Evolutionary conservation across 2,329 filamentous ascomycete species (phyloP).

Genomic region (Ceratocystis diversiconidia): DNA sequence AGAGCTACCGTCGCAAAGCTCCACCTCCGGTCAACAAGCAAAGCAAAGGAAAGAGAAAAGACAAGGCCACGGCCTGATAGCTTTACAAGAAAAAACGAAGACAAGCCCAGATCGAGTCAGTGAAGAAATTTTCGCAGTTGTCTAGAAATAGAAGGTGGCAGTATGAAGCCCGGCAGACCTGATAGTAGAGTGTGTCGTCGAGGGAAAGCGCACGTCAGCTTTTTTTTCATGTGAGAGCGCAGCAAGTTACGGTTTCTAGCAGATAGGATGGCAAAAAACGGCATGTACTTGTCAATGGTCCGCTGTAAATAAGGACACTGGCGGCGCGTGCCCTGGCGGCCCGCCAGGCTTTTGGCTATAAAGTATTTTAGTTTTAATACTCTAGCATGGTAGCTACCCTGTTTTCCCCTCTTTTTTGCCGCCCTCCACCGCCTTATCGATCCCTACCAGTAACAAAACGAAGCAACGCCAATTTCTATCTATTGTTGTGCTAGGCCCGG

Average conservation of each 20-base stretch:
- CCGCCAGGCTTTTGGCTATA: neutral
- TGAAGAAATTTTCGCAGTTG: neutral
- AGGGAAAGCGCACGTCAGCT: neutral
- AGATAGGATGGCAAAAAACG: neutral
- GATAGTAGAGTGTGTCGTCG: neutral
- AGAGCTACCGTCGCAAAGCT: neutral
- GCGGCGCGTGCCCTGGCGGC: neutral
- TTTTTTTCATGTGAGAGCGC: neutral
- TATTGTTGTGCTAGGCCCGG: no score
- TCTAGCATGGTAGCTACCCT: neutral
- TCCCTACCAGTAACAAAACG: neutral
- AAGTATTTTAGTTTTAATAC: no score
- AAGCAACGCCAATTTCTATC: neutral
- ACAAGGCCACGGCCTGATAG: neutral
- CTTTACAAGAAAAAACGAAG: neutral
- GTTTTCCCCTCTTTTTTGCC: conserved; percentile 3
- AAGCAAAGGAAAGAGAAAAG: neutral
- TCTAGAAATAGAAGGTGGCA: neutral
- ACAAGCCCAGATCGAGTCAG: neutral
- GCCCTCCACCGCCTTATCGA: neutral
- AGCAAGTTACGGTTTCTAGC: neutral
- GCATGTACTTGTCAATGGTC: neutral
- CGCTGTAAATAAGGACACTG: no score
- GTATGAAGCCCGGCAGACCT: neutral
- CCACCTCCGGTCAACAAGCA: neutral